phyloP scores from a whole-genome alignment of 345 rosid species.

The Camelina laxa region DNA sequence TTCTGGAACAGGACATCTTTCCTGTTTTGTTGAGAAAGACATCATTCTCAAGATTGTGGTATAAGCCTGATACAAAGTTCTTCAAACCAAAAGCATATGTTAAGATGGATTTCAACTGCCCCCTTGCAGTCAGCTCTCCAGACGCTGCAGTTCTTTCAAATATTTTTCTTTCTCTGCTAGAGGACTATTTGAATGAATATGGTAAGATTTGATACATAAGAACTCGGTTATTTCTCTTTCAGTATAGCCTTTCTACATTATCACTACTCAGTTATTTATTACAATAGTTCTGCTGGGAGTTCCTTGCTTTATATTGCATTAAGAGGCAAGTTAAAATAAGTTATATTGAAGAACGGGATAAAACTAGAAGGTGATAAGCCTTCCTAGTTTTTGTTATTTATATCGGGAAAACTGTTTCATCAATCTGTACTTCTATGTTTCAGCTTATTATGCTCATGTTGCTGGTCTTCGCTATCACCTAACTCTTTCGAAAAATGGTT shows the following conservation, averaged over 20 bases:
- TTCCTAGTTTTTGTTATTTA: background rate
- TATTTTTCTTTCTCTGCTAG: conserved; percentile 62
- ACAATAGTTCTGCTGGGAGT: background rate
- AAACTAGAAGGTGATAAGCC: background rate
- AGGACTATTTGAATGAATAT: conserved; percentile 88
- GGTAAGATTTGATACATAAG: conserved; percentile 51
- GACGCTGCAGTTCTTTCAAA: conserved; percentile 65
- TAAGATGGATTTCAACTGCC: conserved; percentile 74
- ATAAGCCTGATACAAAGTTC: conserved; percentile 77
- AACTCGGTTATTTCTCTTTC: background rate
- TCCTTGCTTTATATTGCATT: background rate
- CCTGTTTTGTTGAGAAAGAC: conserved; percentile 73
- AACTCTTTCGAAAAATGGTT: conserved; percentile 56
- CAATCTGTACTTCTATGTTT: conserved; percentile 37
- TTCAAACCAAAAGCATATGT: conserved; percentile 73
- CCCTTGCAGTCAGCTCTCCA: conserved; percentile 67
- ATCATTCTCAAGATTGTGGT: conserved; percentile 67
- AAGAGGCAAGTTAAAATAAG: background rate
- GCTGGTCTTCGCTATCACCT: conserved; percentile 75
- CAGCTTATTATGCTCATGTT: conserved; percentile 86
- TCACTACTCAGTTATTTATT: too few species aligned
- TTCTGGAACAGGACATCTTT: conserved; percentile 53
- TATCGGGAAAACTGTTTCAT: background rate
- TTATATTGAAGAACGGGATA: background rate
- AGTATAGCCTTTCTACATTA: too few species aligned